These are phyloP conservation scores for Apophysomyces elegans DNA, from an alignment of 371 early-diverging fungal genomes.

Conservation along the genomic window DNA sequence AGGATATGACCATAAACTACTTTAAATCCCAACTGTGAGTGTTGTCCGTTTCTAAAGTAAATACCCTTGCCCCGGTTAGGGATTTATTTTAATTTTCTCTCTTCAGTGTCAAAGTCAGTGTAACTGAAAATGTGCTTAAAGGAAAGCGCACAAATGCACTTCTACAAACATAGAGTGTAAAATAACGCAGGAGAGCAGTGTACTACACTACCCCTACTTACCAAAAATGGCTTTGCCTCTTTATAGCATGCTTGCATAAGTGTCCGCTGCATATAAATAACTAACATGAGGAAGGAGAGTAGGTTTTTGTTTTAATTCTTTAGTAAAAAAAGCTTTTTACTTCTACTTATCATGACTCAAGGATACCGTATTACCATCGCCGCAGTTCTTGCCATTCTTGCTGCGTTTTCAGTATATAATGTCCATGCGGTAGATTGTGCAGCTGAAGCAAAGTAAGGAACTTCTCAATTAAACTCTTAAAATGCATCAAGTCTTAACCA, in stretches of 20 bases:
- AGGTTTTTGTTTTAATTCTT: background rate
- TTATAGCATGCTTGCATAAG: background rate
- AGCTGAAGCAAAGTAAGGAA: slow-evolving; percentile 39
- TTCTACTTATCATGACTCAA: background rate
- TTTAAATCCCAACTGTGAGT: too few species aligned
- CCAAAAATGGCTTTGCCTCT: background rate
- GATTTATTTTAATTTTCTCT: too few species aligned
- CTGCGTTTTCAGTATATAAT: background rate
- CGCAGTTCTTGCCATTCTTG: background rate
- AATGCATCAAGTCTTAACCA: background rate
- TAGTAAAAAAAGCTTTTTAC: background rate
- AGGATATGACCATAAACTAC: too few species aligned
- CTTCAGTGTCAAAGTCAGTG: too few species aligned
- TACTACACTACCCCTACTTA: background rate
- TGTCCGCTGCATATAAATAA: background rate
- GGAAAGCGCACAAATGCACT: too few species aligned
- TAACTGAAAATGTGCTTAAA: too few species aligned
- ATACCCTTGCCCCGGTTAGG: too few species aligned
- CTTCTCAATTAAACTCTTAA: background rate
- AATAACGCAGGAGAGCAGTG: background rate
- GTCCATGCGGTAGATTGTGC: slow-evolving; percentile 22
- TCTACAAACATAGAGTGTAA: background rate
- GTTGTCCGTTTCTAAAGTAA: too few species aligned
- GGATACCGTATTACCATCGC: background rate
- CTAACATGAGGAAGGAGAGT: background rate